Evolutionary conservation across 371 early-diverging fungal species (phyloP).

Genomic region (Rhizopus sp.): DNA sequence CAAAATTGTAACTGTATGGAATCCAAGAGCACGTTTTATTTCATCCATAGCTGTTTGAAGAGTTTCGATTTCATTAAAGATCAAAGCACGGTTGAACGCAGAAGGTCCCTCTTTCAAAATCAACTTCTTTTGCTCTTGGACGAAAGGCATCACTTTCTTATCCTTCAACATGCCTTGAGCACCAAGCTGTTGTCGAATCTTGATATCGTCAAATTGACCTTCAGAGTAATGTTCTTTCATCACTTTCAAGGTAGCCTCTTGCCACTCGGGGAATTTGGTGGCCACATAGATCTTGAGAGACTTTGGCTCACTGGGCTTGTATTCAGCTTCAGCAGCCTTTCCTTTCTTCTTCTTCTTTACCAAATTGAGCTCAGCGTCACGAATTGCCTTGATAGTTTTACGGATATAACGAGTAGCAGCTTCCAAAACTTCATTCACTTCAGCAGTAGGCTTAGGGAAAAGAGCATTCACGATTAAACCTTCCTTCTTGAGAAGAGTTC

Average conservation of each 20-base stretch:
- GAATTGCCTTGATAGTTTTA: conserved; percentile 72
- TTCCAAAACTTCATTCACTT: conserved; percentile 69
- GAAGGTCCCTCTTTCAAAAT: conserved; percentile 66
- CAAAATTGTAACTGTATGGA: conserved; percentile 41
- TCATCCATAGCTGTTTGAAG: conserved; percentile 58
- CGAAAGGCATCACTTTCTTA: conserved; percentile 94
- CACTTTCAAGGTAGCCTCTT: conserved; percentile 74
- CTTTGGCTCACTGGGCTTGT: conserved; percentile 71
- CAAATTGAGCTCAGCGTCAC: conserved; percentile 78
- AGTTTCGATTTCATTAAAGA: conserved; percentile 78
- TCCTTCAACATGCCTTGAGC: conserved; percentile 82
- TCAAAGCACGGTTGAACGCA: conserved; percentile 81
- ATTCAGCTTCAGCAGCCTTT: conserved; percentile 51
- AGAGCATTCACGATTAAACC: conserved; percentile 69
- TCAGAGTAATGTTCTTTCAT: conserved; percentile 71
- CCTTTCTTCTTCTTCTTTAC: conserved; percentile 85
- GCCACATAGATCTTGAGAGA: conserved; percentile 79
- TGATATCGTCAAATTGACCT: conserved; percentile 69
- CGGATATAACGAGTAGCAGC: conserved; percentile 83
- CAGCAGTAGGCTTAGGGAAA: conserved; percentile 68
- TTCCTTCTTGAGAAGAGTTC: conserved; percentile 73
- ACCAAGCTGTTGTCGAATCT: conserved; percentile 70
- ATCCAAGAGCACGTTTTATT: conserved; percentile 52
- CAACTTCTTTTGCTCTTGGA: conserved; percentile 75
- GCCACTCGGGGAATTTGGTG: conserved; percentile 91